These are phyloP conservation scores for Flaveria ramosissima DNA, from an alignment of 129 eudicot genomes.

Conservation along the genomic window DNA sequence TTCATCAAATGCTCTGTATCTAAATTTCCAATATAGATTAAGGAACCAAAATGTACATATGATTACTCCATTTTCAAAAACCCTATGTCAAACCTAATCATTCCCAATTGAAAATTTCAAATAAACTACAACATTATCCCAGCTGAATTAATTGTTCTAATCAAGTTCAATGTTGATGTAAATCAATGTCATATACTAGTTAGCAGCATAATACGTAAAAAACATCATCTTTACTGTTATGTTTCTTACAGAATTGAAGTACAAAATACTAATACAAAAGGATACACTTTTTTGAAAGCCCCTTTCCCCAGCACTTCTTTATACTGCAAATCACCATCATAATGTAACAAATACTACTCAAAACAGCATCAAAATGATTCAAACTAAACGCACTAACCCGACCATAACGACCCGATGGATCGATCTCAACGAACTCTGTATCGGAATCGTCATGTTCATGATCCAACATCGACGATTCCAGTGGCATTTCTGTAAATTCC, in stretches of 20 bases:
- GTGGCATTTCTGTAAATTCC: slow-evolving; percentile 40
- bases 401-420: slow-evolving; percentile 91
- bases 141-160: too few species aligned
- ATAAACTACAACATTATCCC: too few species aligned
- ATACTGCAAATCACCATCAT: slow-evolving; percentile 59
- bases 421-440: slow-evolving; percentile 72
- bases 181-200: too few species aligned
- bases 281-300: slow-evolving; percentile 83
- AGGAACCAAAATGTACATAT: too few species aligned
- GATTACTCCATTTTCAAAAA: too few species aligned
- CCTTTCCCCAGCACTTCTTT: slow-evolving; percentile 93
- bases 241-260: too few species aligned
- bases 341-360: neutral
- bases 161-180: too few species aligned
- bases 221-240: too few species aligned
- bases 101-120: too few species aligned
- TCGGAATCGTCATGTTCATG: slow-evolving; percentile 67
- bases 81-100: too few species aligned
- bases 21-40: neutral
- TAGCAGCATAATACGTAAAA: too few species aligned
- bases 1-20: slow-evolving; percentile 14
- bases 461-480: slow-evolving; percentile 50
- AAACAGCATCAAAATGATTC: neutral
- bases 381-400: slow-evolving; percentile 60
- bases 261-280: neutral